Conservation (phyloP, 495 filamentous ascomycete genomes). For the Tuber indicum region DNA sequence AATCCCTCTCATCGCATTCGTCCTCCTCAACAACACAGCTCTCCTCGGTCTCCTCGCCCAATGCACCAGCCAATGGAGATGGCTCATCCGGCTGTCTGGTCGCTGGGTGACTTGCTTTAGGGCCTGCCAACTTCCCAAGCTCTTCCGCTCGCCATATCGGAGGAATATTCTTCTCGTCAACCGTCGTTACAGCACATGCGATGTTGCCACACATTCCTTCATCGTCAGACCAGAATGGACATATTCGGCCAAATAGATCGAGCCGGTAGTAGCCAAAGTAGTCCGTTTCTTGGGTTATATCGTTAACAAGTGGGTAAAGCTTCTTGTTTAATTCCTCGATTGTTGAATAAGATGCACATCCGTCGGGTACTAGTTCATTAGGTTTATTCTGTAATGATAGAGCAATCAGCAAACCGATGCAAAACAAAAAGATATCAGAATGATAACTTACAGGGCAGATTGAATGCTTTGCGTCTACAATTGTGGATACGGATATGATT, state of each 20-base stretch:
- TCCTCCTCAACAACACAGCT: conserved; percentile 97
- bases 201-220: conserved; percentile 96
- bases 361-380: conserved; percentile 57
- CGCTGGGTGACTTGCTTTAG: conserved; percentile 79
- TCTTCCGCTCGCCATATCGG: conserved; percentile 85
- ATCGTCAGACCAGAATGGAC: conserved; percentile 92
- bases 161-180: conserved; percentile 91
- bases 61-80: conserved; percentile 68
- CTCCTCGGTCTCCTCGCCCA: conserved; percentile 83
- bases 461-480: conserved; percentile 17
- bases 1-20: conserved; percentile 94
- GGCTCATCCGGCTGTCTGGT: conserved; percentile 62
- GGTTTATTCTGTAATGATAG: conserved; percentile 25
- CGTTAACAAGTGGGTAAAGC: conserved; percentile 70
- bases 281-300: conserved; percentile 78
- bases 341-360: conserved; percentile 84
- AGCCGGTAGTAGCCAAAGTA: conserved; percentile 97
- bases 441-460: conserved; percentile 29
- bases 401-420: neutral
- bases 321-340: conserved; percentile 76
- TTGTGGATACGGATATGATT: conserved; percentile 24
- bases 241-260: conserved; percentile 91
- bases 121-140: conserved; percentile 86
- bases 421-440: neutral
- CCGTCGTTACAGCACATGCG: conserved; percentile 91